Base-by-base conservation (phyloP, 2,329 filamentous ascomycete species). In the Tolypocladium cylindrosporum region DNA sequence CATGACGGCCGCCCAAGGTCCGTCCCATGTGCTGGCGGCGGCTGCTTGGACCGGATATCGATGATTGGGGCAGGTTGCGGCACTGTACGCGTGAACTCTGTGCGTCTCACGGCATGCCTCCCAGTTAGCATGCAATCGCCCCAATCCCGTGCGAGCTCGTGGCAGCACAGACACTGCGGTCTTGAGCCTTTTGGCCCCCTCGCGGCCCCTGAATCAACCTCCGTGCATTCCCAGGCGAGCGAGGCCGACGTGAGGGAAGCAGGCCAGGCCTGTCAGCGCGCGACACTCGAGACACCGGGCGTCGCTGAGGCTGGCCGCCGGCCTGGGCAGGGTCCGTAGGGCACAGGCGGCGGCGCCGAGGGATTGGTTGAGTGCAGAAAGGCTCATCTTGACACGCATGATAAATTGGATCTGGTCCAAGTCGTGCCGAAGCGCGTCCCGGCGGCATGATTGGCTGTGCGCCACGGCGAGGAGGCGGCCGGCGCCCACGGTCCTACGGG, bases 331-430 rank as follows among this genome's bases (percentile, higher is more conserved):
- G 37, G 9, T 1, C 41, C 24, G 34, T 48, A 36, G 54, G 54
- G 54, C 55, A 41, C 41, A 40, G 53, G 55, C 42, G 53, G 51
- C 42, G 50, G 40, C 52, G 55, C 54, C 55, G 53, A 21, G 48
- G 40, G 48, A 55, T 42, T 63, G 58, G 60, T 60, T 57, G 54
- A 45, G 48, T 31, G 31, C 31, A 13, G 55, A 61, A 51, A 57
- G 58, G 59, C 57, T 59, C 50, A 57, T 61, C 60, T 61, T 65
- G 63, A 65, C 65, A 67, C 66, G 60, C 59, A 62, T 60, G 50
- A 13, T 57, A 41, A 61, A 59, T 57, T 59, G 58, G 55, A 54
- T 37, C 58, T 57, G 41, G 60, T 41, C 58, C 40, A 52, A 52
- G 57, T 55, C 57, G 55, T 62, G 60, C 58, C 58, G 58, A 57